A percentile compares a stretch with the other conserved stretches of the same genome.
Evolutionary conservation across 352 stramenopile genomes (phyloP).

Genomic region (Halophytophthora batemanensis): DNA sequence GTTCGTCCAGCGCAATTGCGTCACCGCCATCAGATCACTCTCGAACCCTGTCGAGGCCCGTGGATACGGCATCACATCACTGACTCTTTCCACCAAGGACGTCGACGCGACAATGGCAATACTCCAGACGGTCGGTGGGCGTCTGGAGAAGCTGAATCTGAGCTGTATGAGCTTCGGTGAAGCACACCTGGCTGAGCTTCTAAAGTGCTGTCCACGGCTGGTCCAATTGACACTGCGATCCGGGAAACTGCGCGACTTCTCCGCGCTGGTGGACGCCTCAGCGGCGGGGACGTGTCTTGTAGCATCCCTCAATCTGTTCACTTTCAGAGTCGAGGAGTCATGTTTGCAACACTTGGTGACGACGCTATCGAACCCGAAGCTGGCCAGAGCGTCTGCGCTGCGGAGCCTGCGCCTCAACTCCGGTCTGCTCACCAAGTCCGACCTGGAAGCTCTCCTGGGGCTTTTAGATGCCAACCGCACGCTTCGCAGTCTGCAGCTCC

Average conservation of each 20-base stretch:
- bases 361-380: conserved; percentile 5
- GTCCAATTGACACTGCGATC: conserved; percentile 14
- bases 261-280: conserved; percentile 9
- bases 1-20: conserved; percentile 11
- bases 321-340: conserved; percentile 7
- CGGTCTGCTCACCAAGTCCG: conserved; percentile 2
- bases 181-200: conserved; percentile 7
- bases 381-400: conserved; percentile 3
- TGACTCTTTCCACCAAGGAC: conserved; percentile 15
- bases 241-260: conserved; percentile 16
- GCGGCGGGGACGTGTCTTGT: conserved; percentile 8
- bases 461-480: conserved; percentile 17
- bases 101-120: conserved; percentile 13
- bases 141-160: conserved; percentile 11
- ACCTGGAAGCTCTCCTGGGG: conserved; percentile 12
- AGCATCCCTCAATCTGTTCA: conserved; percentile 13
- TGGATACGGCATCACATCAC: conserved; percentile 1
- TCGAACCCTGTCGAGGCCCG: neutral
- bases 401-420: conserved; percentile 15
- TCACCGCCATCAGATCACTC: conserved; percentile 5
- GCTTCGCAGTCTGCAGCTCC: conserved; percentile 15
- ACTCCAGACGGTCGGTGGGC: conserved; percentile 9
- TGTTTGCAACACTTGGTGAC: conserved; percentile 12
- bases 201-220: conserved; percentile 15
- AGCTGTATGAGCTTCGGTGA: conserved; percentile 17